Conservation (phyloP, 176 grass and related monocot genomes). For the Oryza nivara region DNA sequence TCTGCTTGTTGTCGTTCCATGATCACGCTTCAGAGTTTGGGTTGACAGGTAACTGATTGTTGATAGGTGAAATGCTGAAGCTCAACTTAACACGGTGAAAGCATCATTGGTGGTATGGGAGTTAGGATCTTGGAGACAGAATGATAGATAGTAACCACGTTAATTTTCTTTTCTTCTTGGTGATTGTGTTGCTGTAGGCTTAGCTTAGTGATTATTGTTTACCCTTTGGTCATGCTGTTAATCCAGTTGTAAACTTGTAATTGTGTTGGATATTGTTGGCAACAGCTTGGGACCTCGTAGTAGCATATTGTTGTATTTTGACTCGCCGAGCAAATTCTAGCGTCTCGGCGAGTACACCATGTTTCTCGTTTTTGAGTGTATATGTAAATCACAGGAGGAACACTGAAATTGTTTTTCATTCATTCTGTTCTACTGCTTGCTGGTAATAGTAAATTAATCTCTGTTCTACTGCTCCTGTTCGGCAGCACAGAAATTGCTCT, state of each 20-base stretch:
- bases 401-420: conserved; percentile 1
- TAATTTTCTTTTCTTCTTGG: neutral
- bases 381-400: conserved; percentile 15
- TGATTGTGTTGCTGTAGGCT: neutral
- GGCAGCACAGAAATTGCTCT: neutral
- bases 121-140: neutral
- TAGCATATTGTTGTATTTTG: conserved; percentile 5
- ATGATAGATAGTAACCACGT: neutral
- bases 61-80: conserved; percentile 19
- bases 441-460: neutral
- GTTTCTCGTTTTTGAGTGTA: neutral
- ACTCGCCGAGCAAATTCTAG: conserved; percentile 22
- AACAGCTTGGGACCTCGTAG: conserved; percentile 9
- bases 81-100: conserved; percentile 6
- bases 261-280: conserved; percentile 25
- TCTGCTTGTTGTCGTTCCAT: neutral
- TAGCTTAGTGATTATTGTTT: conserved; percentile 21
- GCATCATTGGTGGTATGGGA: neutral
- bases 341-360: neutral
- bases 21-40: neutral
- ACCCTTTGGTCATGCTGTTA: conserved; percentile 43
- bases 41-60: conserved; percentile 6
- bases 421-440: neutral
- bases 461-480: neutral
- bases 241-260: conserved; percentile 41